phyloP scores from a whole-genome alignment of 257 asterid genomes.

The Solanum chmielewskii region DNA sequence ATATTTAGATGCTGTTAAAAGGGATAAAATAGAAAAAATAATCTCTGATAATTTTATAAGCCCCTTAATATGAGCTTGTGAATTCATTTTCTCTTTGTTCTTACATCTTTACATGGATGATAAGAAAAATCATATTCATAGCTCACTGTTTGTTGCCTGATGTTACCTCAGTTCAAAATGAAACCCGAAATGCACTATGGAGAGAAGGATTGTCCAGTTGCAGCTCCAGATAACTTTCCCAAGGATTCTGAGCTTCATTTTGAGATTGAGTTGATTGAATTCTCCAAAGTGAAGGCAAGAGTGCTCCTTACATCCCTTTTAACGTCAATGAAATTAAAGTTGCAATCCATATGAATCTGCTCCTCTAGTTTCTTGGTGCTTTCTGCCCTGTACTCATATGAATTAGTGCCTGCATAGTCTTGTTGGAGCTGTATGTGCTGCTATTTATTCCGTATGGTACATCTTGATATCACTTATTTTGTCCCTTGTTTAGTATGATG shows the following conservation, averaged over 20 bases:
- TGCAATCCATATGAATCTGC: neutral
- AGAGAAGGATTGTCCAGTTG: constrained; percentile 77
- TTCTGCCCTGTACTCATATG: neutral
- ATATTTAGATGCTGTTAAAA: neutral
- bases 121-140: neutral
- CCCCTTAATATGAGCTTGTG: neutral
- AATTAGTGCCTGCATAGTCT: neutral
- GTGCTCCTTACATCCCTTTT: neutral
- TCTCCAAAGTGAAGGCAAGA: constrained; percentile 88
- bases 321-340: neutral
- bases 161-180: constrained; percentile 63
- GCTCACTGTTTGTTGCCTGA: neutral
- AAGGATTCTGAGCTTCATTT: constrained; percentile 80
- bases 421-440: neutral
- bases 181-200: constrained; percentile 92
- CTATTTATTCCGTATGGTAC: neutral
- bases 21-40: neutral
- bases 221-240: constrained; percentile 68
- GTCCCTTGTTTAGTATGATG: neutral
- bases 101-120: neutral
- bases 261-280: constrained; percentile 57
- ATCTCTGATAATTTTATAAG: neutral
- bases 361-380: neutral
- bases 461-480: neutral
- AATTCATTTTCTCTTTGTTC: neutral